These are phyloP conservation scores for Ligustrum vulgare DNA, from an alignment of 257 asterid species.

Conservation along the genomic window DNA sequence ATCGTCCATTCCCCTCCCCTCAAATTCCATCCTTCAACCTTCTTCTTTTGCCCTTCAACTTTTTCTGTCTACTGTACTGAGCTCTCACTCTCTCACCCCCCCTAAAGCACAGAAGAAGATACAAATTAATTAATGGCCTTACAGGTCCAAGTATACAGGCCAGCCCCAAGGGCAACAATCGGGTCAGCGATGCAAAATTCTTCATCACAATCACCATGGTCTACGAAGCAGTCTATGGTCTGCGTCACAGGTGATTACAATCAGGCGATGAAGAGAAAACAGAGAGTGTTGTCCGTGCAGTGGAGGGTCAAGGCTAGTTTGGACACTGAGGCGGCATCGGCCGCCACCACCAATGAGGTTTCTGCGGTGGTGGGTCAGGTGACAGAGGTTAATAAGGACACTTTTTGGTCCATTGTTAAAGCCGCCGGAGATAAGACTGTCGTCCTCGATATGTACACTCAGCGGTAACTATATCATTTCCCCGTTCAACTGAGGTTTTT, in stretches of 20 bases:
- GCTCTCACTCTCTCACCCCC: neutral
- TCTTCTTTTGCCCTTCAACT: conserved; percentile 12
- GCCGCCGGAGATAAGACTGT: conserved; percentile 77
- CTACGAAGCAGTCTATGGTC: conserved; percentile 46
- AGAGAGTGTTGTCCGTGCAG: conserved; percentile 38
- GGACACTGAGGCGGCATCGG: conserved; percentile 44
- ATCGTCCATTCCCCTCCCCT: conserved; percentile 30
- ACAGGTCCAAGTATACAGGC: conserved; percentile 55
- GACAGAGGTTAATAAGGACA: conserved; percentile 60
- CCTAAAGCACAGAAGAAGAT: neutral
- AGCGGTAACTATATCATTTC: conserved; percentile 50
- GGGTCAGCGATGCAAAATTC: conserved; percentile 33
- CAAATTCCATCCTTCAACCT: conserved; percentile 19
- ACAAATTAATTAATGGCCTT: conserved; percentile 51
- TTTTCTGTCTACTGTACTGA: conserved; percentile 13
- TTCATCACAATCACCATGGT: conserved; percentile 25
- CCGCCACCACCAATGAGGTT: conserved; percentile 21
- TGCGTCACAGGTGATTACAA: conserved; percentile 51
- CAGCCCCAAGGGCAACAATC: conserved; percentile 44
- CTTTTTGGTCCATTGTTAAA: conserved; percentile 79
- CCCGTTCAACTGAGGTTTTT: neutral
- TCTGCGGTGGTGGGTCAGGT: conserved; percentile 56
- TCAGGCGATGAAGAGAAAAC: conserved; percentile 26
- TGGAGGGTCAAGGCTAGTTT: conserved; percentile 44
- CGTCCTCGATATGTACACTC: conserved; percentile 85